These are phyloP conservation scores for Penicillium crystallinum DNA, from an alignment of 495 filamentous ascomycete genomes.

Conservation along the genomic window DNA sequence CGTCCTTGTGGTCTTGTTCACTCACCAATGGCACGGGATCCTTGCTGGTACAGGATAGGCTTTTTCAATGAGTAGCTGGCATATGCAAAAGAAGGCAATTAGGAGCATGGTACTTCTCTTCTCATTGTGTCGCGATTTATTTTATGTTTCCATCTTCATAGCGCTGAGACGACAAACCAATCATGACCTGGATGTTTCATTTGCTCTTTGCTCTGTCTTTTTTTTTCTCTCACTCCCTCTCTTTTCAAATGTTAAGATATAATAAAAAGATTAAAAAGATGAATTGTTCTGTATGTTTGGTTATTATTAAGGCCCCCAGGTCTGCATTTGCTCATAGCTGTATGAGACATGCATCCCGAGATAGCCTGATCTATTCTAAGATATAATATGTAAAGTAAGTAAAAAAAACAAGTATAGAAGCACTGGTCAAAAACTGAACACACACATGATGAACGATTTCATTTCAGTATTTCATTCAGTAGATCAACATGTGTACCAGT, in stretches of 20 bases:
- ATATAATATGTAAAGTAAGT: background rate
- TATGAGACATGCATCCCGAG: background rate
- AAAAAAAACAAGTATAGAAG: background rate
- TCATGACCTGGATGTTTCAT: conserved; percentile 26
- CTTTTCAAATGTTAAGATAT: background rate
- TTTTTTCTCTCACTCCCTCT: no score
- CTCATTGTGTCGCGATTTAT: conserved; percentile 30
- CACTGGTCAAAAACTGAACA: background rate
- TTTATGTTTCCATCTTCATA: conserved; percentile 30
- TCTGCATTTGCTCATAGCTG: background rate
- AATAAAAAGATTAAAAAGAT: background rate
- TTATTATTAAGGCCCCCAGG: background rate
- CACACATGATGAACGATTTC: background rate
- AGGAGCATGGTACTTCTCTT: conserved; percentile 30
- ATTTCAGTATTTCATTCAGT: background rate
- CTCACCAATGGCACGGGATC: background rate
- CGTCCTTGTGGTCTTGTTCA: no score
- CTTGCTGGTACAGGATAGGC: background rate
- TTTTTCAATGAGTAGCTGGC: background rate
- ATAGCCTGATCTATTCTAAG: background rate
- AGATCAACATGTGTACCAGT: background rate
- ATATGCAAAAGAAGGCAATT: conserved; percentile 14
- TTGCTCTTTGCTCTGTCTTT: background rate
- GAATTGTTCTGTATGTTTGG: background rate
- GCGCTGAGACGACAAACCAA: conserved; percentile 34